Evolutionary conservation across 2,329 filamentous ascomycete genomes (phyloP).

Genomic region (Alternaria infectoria): DNA sequence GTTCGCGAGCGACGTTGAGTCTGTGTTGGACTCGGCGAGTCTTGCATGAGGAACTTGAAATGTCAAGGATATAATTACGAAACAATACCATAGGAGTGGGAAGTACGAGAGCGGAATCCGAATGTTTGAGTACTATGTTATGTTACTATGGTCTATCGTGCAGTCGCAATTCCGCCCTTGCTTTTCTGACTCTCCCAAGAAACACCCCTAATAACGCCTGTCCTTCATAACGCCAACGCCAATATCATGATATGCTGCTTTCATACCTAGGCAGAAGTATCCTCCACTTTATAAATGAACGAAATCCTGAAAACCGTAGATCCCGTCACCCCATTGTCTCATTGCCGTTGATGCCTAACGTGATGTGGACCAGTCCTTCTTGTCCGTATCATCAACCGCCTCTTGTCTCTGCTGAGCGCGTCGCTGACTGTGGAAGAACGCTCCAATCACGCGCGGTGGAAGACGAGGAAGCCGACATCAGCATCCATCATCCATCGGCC

Average conservation of each 20-base stretch:
- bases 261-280: not conserved
- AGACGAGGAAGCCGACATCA: constrained; percentile 41
- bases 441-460: constrained; percentile 33
- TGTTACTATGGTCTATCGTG: not conserved
- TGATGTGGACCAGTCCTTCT: not conserved
- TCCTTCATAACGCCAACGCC: not conserved
- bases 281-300: not conserved
- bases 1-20: not conserved
- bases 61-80: not conserved
- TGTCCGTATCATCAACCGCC: not conserved
- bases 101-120: not conserved
- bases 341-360: not conserved
- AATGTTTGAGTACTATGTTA: not conserved
- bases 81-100: not conserved
- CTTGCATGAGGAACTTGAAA: not conserved
- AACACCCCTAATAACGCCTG: not conserved
- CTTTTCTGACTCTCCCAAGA: not conserved
- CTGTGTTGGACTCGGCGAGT: not conserved
- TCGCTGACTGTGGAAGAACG: not conserved
- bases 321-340: not conserved
- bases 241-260: not conserved
- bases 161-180: not conserved
- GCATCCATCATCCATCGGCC: constrained; percentile 47
- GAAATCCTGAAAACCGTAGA: not conserved
- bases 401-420: not conserved